Conservation (phyloP, 495 filamentous ascomycete species). For the Penicillium riverlandense region DNA sequence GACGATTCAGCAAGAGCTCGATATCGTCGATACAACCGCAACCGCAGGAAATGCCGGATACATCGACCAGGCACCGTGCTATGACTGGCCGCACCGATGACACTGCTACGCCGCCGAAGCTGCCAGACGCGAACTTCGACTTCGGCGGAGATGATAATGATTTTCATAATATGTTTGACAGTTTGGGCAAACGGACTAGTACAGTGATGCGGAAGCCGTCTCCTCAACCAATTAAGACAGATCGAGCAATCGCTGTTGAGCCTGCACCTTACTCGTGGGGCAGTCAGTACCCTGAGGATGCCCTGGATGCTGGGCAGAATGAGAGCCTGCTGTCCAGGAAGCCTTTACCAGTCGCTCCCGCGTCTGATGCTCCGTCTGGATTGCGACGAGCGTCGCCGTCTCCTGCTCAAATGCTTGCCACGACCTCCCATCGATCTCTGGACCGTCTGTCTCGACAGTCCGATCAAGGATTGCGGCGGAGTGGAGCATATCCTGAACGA, state of each 20-base stretch:
- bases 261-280: constrained; percentile 61
- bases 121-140: constrained; percentile 53
- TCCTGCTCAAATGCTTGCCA: constrained; percentile 17
- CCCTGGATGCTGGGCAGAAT: constrained; percentile 34
- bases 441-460: constrained; percentile 20
- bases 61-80: constrained; percentile 34
- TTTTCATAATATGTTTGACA: constrained; percentile 63
- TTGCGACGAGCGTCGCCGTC: constrained; percentile 14
- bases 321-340: too few species aligned
- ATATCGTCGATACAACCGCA: constrained; percentile 32
- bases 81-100: constrained; percentile 52
- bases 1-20: constrained; percentile 34
- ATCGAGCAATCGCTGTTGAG: constrained; percentile 47
- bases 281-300: constrained; percentile 59
- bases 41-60: constrained; percentile 27
- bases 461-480: constrained; percentile 41
- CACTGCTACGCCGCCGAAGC: constrained; percentile 63
- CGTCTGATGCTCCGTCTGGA: constrained; percentile 5
- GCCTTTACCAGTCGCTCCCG: not conserved
- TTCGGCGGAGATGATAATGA: constrained; percentile 44
- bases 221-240: constrained; percentile 25
- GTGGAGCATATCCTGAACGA: constrained; percentile 34
- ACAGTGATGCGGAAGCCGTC: constrained; percentile 15
- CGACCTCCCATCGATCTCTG: constrained; percentile 32
- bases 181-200: constrained; percentile 50